Conservation (phyloP, 2,329 filamentous ascomycete species). For the Colletotrichum agaves region DNA sequence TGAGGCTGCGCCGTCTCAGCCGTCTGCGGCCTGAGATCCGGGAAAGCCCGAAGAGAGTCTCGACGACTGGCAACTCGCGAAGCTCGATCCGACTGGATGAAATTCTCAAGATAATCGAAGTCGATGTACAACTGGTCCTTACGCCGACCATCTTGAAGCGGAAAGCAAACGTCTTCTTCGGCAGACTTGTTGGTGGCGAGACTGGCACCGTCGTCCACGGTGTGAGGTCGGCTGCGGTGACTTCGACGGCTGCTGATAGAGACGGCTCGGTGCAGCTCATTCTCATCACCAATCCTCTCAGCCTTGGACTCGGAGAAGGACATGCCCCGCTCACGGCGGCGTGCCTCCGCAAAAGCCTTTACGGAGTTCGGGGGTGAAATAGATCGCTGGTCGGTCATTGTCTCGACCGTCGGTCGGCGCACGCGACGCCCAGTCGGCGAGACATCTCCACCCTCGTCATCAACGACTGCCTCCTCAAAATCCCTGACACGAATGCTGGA, state of each 20-base stretch:
- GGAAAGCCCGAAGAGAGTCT: slow-evolving; percentile 64
- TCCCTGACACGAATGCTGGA: slow-evolving; percentile 72
- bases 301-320: slow-evolving; percentile 62
- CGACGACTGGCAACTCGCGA: slow-evolving; percentile 62
- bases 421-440: slow-evolving; percentile 57
- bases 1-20: slow-evolving; percentile 42
- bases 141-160: slow-evolving; percentile 72
- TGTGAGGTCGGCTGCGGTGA: slow-evolving; percentile 66
- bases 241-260: slow-evolving; percentile 76
- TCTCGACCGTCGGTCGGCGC: slow-evolving; percentile 68
- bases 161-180: slow-evolving; percentile 91
- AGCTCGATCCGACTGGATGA: slow-evolving; percentile 73
- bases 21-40: slow-evolving; percentile 65
- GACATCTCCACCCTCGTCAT: slow-evolving; percentile 71
- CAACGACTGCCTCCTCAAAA: slow-evolving; percentile 86
- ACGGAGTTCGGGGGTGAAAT: slow-evolving; percentile 95
- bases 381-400: slow-evolving; percentile 70
- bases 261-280: slow-evolving; percentile 74
- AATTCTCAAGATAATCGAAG: slow-evolving; percentile 93
- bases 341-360: slow-evolving; percentile 93
- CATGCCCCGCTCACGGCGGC: slow-evolving; percentile 81
- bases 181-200: slow-evolving; percentile 75
- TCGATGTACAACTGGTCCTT: slow-evolving; percentile 86
- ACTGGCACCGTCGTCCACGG: slow-evolving; percentile 70
- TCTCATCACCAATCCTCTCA: slow-evolving; percentile 53